Conservation (phyloP, 192 early-diverging fungal species). For the Podochytrium sp. region DNA sequence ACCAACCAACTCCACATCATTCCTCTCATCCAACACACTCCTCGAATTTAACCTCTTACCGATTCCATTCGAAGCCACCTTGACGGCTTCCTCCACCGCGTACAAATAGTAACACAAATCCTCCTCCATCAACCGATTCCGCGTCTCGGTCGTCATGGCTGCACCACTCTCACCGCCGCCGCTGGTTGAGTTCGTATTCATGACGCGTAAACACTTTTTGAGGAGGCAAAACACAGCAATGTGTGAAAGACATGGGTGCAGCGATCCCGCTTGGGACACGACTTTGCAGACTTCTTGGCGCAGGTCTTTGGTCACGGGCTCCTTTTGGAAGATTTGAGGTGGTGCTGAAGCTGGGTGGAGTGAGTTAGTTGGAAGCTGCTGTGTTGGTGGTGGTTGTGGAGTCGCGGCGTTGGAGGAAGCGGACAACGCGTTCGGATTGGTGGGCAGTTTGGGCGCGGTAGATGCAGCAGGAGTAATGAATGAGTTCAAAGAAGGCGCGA, state of each 20-base stretch:
- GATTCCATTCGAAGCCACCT: neutral
- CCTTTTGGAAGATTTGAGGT: too few relatives aligned
- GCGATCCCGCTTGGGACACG: neutral
- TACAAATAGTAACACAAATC: neutral
- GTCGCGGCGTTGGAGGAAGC: neutral
- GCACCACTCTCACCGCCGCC: neutral
- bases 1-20: neutral
- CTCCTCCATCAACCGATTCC: neutral
- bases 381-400: neutral
- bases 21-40: neutral
- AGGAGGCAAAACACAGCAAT: constrained; percentile 3
- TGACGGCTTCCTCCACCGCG: constrained; percentile 2
- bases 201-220: neutral
- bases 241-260: neutral
- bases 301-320: neutral
- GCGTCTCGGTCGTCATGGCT: neutral
- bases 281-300: constrained; percentile 3
- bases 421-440: too few relatives aligned
- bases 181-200: neutral
- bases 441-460: too few relatives aligned
- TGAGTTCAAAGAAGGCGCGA: too few relatives aligned
- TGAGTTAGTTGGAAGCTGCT: neutral
- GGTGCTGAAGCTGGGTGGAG: neutral
- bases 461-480: too few relatives aligned
- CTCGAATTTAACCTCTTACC: neutral